Conservation (phyloP, 1,139 yeast species). For the Nakaseomyces uthaithaninus region DNA sequence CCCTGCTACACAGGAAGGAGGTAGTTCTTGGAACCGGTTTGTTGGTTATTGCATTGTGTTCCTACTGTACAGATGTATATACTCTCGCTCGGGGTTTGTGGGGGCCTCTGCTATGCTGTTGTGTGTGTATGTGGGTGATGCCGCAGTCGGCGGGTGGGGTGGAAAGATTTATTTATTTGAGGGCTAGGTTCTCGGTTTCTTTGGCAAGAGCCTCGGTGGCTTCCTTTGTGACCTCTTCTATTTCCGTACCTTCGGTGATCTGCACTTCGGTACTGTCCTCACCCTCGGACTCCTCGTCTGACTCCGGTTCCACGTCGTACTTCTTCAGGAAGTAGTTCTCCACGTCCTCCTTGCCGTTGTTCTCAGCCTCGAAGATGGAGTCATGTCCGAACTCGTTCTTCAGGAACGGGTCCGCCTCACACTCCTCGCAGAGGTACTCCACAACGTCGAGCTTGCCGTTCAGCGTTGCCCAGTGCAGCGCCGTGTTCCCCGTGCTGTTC, state of each 20-base stretch:
- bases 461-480: slow-evolving; percentile 91
- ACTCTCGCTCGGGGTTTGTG: neutral
- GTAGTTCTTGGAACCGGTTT: too few relatives aligned
- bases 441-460: slow-evolving; percentile 78
- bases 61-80: too few relatives aligned
- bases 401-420: slow-evolving; percentile 70
- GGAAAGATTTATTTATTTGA: neutral
- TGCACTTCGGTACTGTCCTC: slow-evolving; percentile 27
- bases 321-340: slow-evolving; percentile 67
- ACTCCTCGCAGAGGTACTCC: slow-evolving; percentile 59
- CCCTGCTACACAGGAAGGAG: too few relatives aligned
- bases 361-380: slow-evolving; percentile 82
- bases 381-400: slow-evolving; percentile 75
- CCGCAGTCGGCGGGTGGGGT: neutral
- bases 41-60: too few relatives aligned
- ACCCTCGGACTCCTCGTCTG: slow-evolving; percentile 36
- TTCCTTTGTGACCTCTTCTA: slow-evolving; percentile 36
- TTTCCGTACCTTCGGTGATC: slow-evolving; percentile 35
- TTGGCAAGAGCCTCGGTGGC: slow-evolving; percentile 30
- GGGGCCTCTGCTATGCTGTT: neutral
- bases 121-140: too few relatives aligned
- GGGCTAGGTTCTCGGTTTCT: slow-evolving; percentile 15
- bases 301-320: slow-evolving; percentile 61
- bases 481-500: slow-evolving; percentile 83
- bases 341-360: slow-evolving; percentile 53